Percentiles rank a stretch among this genome's conserved stretches.
Evolutionary conservation across 805 yeast species (phyloP).

Genomic region (Cyberlindnera suaveolens): DNA sequence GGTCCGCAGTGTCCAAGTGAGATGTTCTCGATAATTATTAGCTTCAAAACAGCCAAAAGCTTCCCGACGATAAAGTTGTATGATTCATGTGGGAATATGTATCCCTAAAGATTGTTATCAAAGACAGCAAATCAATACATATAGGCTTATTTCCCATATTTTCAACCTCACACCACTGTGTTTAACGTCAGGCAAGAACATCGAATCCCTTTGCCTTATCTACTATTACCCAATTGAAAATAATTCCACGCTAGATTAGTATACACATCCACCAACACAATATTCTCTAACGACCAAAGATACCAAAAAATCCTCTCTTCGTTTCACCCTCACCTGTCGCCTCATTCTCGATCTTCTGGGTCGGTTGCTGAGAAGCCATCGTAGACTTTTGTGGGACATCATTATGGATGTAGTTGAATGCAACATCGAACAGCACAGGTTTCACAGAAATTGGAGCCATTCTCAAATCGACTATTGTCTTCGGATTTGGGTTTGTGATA

Average conservation of each 20-base stretch:
- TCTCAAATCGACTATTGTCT: slow-evolving; percentile 25
- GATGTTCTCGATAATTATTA: too few relatives aligned
- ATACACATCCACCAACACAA: neutral
- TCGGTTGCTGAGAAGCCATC: slow-evolving; percentile 8
- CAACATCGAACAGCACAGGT: slow-evolving; percentile 89
- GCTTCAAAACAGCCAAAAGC: too few relatives aligned
- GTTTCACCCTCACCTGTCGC: slow-evolving; percentile 26
- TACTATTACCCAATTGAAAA: too few relatives aligned
- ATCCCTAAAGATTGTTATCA: too few relatives aligned
- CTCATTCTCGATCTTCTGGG: slow-evolving; percentile 2
- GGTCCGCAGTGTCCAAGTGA: too few relatives aligned
- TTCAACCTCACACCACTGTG: too few relatives aligned
- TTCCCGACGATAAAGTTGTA: too few relatives aligned
- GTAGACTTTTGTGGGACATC: slow-evolving; percentile 7
- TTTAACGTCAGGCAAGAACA: too few relatives aligned
- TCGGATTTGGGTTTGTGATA: slow-evolving; percentile 17
- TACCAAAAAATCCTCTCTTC: slow-evolving; percentile 67
- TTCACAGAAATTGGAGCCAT: slow-evolving; percentile 61
- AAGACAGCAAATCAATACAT: too few relatives aligned
- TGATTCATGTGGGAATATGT: too few relatives aligned
- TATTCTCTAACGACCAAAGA: slow-evolving; percentile 40
- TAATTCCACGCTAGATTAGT: neutral
- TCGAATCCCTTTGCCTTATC: too few relatives aligned
- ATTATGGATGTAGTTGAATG: slow-evolving; percentile 61
- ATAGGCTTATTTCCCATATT: too few relatives aligned